Conservation (phyloP, 495 filamentous ascomycete genomes). For the Aspergillus sclerotiicarbonarius region DNA sequence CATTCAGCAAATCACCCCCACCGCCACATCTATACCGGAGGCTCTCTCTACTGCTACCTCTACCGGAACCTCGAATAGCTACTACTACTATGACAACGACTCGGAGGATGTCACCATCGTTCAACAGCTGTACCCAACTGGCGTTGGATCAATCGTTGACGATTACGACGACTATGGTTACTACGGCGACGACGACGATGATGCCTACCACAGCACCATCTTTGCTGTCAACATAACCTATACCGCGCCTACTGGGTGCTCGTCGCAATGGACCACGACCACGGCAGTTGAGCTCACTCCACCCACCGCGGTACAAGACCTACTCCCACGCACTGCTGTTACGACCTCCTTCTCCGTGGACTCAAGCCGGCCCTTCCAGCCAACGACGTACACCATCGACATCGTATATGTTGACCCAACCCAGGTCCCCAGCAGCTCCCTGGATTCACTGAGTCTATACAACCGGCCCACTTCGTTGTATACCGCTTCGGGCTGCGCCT, state of each 20-base stretch:
- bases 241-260: conserved; percentile 36
- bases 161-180: conserved; percentile 12
- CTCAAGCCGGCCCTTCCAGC: conserved; percentile 22
- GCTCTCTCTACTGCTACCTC: conserved; percentile 33
- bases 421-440: conserved; percentile 24
- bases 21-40: conserved; percentile 27
- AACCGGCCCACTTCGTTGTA: conserved; percentile 24
- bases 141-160: conserved; percentile 16
- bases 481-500: conserved; percentile 11
- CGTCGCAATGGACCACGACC: conserved; percentile 30
- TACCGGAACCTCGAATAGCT: conserved; percentile 9
- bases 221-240: conserved; percentile 36
- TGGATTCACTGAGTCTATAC: conserved; percentile 24
- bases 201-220: conserved; percentile 21
- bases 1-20: conserved; percentile 25
- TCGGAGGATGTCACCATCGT: conserved; percentile 29
- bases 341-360: conserved; percentile 33
- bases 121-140: conserved; percentile 33
- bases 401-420: conserved; percentile 33
- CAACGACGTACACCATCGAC: conserved; percentile 29
- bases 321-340: conserved; percentile 23
- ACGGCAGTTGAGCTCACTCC: conserved; percentile 22
- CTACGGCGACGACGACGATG: conserved; percentile 14
- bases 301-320: conserved; percentile 11
- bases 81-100: conserved; percentile 15